phyloP scores from a whole-genome alignment of 805 yeast species.

The Myxozyma kluyveri region DNA sequence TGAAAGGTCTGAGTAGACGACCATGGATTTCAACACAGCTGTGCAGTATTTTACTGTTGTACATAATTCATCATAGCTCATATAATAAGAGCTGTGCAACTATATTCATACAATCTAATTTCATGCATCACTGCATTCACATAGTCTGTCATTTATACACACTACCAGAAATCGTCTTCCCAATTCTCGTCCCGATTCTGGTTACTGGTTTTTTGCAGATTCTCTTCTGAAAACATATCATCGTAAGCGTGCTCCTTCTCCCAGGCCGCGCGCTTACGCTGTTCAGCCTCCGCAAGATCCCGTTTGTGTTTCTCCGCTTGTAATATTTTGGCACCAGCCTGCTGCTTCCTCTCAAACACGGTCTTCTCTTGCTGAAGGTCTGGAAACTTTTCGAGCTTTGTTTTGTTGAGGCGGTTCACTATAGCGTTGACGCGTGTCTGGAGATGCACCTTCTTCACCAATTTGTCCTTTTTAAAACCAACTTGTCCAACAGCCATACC shows the following conservation, averaged over 20 bases:
- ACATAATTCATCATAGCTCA: no score
- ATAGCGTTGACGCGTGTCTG: constrained; percentile 57
- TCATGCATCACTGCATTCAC: background rate
- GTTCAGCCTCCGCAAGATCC: constrained; percentile 41
- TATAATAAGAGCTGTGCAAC: background rate
- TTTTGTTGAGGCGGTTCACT: constrained; percentile 61
- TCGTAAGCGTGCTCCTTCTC: constrained; percentile 46
- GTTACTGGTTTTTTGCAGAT: constrained; percentile 45
- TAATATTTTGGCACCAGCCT: constrained; percentile 37
- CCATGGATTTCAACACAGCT: background rate
- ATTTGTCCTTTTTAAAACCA: constrained; percentile 58
- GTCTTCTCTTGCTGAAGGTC: constrained; percentile 46
- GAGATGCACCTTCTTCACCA: constrained; percentile 53
- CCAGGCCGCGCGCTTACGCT: constrained; percentile 35
- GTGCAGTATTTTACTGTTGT: background rate
- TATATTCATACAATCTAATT: background rate
- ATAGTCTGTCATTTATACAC: background rate
- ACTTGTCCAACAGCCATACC: constrained; percentile 80
- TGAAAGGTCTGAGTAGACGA: constrained; percentile 1
- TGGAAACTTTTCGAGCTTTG: constrained; percentile 55
- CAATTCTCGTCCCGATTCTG: constrained; percentile 51
- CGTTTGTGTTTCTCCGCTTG: constrained; percentile 42
- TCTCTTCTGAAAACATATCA: constrained; percentile 50
- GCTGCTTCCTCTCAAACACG: constrained; percentile 42
- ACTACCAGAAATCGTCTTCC: constrained; percentile 57